A percentile compares a stretch with the other conserved stretches of the same genome.
Conservation (phyloP, 164 flowering plant genomes). For the Tetracentron sinense region DNA sequence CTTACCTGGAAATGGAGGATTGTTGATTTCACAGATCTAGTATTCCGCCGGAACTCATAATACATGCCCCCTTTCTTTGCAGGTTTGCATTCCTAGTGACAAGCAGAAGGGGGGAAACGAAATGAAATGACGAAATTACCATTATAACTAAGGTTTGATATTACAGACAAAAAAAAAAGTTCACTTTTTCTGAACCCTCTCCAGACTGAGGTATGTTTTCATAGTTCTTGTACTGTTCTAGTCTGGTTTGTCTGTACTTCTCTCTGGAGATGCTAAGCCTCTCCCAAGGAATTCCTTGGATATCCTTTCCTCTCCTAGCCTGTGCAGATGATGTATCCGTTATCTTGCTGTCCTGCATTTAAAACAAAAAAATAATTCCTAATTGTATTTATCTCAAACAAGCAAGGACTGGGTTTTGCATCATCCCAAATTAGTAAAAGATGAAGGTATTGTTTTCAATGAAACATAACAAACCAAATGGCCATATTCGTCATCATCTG, state of each 20-base stretch:
- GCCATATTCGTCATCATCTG: constrained; percentile 55
- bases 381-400: neutral
- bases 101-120: neutral
- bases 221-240: constrained; percentile 86
- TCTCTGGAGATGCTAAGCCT: constrained; percentile 69
- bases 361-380: neutral
- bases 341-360: constrained; percentile 42
- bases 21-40: constrained; percentile 60
- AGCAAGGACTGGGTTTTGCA: too few species aligned
- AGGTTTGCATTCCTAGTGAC: constrained; percentile 48
- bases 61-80: constrained; percentile 40
- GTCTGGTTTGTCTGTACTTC: constrained; percentile 66
- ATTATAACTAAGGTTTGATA: neutral
- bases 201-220: constrained; percentile 78
- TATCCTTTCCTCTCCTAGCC: constrained; percentile 75
- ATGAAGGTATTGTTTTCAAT: too few species aligned
- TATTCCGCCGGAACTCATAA: constrained; percentile 47
- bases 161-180: neutral
- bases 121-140: neutral
- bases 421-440: too few species aligned
- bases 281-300: constrained; percentile 93
- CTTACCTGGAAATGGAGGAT: constrained; percentile 65
- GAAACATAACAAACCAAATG: constrained; percentile 30
- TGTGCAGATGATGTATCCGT: constrained; percentile 73
- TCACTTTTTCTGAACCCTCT: constrained; percentile 65